These are phyloP conservation scores for Dryadomyces quercus-mongolicae DNA, from an alignment of 2,329 filamentous ascomycete species.

Conservation along the genomic window DNA sequence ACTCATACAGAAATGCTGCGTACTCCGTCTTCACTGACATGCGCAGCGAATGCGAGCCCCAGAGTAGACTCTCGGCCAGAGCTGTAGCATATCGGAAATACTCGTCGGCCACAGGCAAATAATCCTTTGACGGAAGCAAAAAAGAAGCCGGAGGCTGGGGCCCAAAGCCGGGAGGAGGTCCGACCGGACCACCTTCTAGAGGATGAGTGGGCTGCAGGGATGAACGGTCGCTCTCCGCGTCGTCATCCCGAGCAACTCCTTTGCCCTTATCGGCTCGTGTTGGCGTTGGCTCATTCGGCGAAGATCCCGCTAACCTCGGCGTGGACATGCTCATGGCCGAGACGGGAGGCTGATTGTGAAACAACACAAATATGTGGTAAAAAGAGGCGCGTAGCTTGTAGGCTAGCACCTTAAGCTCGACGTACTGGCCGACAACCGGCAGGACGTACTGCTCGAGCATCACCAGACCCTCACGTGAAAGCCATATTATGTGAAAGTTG, in stretches of 20 bases:
- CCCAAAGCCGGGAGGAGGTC: constrained; percentile 42
- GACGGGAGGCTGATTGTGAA: constrained; percentile 80
- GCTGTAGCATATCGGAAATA: constrained; percentile 69
- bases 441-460: constrained; percentile 82
- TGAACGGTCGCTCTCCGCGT: constrained; percentile 24
- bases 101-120: constrained; percentile 66
- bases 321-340: constrained; percentile 45
- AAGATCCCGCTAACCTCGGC: constrained; percentile 27
- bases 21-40: constrained; percentile 88
- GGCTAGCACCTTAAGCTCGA: constrained; percentile 77
- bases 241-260: constrained; percentile 27
- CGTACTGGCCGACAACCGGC: constrained; percentile 67
- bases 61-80: constrained; percentile 64
- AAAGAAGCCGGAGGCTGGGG: constrained; percentile 51
- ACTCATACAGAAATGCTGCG: constrained; percentile 87
- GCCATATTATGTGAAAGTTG: constrained; percentile 85
- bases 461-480: constrained; percentile 79
- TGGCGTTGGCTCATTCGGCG: constrained; percentile 20
- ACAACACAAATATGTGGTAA: constrained; percentile 92
- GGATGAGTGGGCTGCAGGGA: constrained; percentile 36
- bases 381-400: constrained; percentile 90
- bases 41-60: constrained; percentile 80
- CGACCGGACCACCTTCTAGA: constrained; percentile 47
- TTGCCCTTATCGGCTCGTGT: constrained; percentile 35
- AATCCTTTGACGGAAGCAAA: constrained; percentile 67